A percentile compares a stretch with the other conserved stretches of the same genome.
Evolutionary conservation across 2,329 filamentous ascomycete genomes (phyloP).

Genomic region (Sporothrix phasma): DNA sequence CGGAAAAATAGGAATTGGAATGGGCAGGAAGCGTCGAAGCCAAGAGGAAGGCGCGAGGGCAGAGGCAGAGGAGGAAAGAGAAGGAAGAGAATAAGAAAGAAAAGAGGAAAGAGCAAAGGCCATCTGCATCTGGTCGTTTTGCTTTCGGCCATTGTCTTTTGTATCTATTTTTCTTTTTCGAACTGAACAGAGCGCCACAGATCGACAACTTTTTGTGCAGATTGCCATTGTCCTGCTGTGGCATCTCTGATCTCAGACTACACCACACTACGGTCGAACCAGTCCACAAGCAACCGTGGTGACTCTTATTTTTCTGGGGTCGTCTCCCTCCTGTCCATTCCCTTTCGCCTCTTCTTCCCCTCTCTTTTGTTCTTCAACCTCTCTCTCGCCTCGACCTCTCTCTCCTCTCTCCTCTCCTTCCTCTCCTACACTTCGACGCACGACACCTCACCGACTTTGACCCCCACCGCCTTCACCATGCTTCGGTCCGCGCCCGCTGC

Average conservation of each 20-base stretch:
- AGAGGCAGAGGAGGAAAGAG: not conserved
- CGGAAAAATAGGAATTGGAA: not conserved
- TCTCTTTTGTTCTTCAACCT: not conserved
- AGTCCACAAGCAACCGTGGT: not conserved
- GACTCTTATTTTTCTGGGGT: slow-evolving; percentile 9
- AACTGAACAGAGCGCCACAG: no score
- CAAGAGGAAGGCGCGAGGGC: not conserved
- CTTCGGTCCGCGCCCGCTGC: slow-evolving; percentile 36
- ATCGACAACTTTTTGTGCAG: not conserved
- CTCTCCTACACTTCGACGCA: not conserved
- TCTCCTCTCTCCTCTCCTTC: not conserved
- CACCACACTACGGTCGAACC: not conserved
- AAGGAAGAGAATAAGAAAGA: no score
- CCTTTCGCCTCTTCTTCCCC: not conserved
- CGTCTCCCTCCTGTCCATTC: not conserved
- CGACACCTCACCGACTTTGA: not conserved
- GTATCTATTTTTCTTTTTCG: no score
- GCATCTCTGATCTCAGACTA: not conserved
- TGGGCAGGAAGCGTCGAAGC: not conserved
- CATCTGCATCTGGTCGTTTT: no score
- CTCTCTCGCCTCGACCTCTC: no score
- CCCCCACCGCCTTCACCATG: slow-evolving; percentile 27
- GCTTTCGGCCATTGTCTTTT: no score
- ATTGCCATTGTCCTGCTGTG: not conserved
- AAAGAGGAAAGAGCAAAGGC: no score